Base-by-base conservation (phyloP, 2,329 filamentous ascomycete species). In the Sporothrix sp. region DNA sequence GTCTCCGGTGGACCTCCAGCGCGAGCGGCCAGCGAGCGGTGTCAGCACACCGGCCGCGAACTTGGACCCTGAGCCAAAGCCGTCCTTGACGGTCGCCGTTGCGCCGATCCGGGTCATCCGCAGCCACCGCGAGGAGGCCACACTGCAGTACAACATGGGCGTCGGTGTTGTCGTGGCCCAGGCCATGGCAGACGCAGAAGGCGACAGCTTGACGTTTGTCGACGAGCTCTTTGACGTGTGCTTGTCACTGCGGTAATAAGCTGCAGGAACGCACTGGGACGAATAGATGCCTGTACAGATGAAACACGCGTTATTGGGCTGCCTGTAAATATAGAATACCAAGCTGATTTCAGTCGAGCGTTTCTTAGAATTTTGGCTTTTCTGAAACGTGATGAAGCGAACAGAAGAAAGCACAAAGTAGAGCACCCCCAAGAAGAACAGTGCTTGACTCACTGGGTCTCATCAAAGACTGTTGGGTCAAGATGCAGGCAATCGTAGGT, bases 181-280 rank as follows among this genome's bases (percentile, higher is more conserved):
- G 20, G 51, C 40, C 2, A 42, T 46, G 30, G 50, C 50, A 3
- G 50, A 43, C 21, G 32, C 36, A 10, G 47, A 50, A 21, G 25
- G 39, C 16, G 51, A 52, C 5, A 40, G 35, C 14, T 11, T 35
- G 18, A 52, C 45, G 7, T 52, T 49, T 30, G 51, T 52, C n/a
- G 51, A 52, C 35, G 46, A 49, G 45, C 51, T 52, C 11, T 52
- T 52, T 35, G 28, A 30, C n/a, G 40, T 52, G 1, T 52, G 44
- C 30, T 33, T 52, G 21, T 36, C 39, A 16, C 50, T 48, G 28
- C 45, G 50, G 32, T 48, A 52, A n/a, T n/a, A n/a, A n/a, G n/a
- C n/a, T n/a, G n/a, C n/a, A n/a, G n/a, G n/a, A n/a, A n/a, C n/a
- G n/a, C n/a, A n/a, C n/a, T n/a, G n/a, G n/a, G 33, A 16, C 13